These are phyloP conservation scores for Aspergillus carbonarius DNA, from an alignment of 2,329 filamentous ascomycete genomes.

Conservation along the genomic window DNA sequence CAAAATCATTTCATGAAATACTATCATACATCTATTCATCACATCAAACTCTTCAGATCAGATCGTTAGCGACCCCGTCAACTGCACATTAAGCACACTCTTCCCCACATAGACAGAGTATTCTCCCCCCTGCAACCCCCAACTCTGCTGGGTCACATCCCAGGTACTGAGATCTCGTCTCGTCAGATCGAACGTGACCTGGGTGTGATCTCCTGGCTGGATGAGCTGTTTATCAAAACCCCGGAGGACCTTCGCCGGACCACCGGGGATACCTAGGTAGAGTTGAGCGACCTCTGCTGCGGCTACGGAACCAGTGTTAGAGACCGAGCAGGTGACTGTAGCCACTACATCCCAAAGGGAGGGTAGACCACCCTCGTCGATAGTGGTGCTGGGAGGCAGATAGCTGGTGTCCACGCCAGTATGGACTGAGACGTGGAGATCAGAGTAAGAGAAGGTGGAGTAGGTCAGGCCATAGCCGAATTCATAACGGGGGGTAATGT, in stretches of 20 bases:
- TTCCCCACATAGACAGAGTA: conserved; percentile 5
- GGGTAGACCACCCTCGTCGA: conserved; percentile 2
- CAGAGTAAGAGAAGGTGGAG: conserved; percentile 53
- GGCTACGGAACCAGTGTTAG: conserved; percentile 50
- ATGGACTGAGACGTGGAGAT: conserved; percentile 36
- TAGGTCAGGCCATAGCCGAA: conserved; percentile 14
- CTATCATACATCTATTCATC: not conserved
- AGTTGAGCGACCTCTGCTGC: conserved; percentile 57
- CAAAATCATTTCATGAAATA: not conserved
- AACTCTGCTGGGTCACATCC: conserved; percentile 33
- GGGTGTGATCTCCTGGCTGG: conserved; percentile 38
- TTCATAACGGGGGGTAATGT: conserved; percentile 6
- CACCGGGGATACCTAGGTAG: conserved; percentile 50
- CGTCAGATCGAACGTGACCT: conserved; percentile 47
- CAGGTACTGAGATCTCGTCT: conserved; percentile 38
- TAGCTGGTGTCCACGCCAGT: conserved; percentile 38
- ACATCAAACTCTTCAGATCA: not conserved
- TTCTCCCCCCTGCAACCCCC: conserved; percentile 17
- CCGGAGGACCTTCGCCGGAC: conserved; percentile 41
- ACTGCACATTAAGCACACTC: not conserved
- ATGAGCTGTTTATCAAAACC: conserved; percentile 54
- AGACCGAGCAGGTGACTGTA: conserved; percentile 48
- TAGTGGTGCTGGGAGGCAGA: conserved; percentile 38
- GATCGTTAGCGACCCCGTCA: conserved; percentile 2
- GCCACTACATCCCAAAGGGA: conserved; percentile 4